phyloP scores from a whole-genome alignment of 2,329 filamentous ascomycete genomes.

The Fusarium sp. region DNA sequence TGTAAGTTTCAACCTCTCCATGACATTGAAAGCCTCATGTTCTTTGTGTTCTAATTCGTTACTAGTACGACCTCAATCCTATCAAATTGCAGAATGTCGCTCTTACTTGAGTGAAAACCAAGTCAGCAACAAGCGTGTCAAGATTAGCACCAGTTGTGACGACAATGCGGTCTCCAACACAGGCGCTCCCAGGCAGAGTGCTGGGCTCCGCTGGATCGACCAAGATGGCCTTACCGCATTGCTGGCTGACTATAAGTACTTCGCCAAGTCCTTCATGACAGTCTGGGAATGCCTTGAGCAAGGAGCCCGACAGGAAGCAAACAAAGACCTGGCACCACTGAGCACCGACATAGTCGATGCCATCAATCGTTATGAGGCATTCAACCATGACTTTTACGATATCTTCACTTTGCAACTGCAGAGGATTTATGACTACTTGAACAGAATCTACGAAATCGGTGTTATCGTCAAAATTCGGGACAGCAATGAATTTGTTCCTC shows the following conservation, averaged over 20 bases:
- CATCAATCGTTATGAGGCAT: conserved; percentile 28
- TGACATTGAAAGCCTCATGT: background rate
- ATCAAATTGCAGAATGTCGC: conserved; percentile 40
- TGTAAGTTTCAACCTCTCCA: conserved; percentile 24
- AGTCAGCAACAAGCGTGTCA: conserved; percentile 44
- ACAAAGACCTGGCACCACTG: conserved; percentile 40
- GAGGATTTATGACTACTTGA: conserved; percentile 34
- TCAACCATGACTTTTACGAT: conserved; percentile 32
- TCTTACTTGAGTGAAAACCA: conserved; percentile 36
- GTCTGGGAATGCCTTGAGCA: conserved; percentile 34
- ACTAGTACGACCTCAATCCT: conserved; percentile 40
- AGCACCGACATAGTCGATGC: conserved; percentile 35
- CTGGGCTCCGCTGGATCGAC: conserved; percentile 43
- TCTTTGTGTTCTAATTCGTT: conserved; percentile 1
- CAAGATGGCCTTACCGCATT: conserved; percentile 35
- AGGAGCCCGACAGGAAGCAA: conserved; percentile 38
- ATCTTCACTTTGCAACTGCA: conserved; percentile 36
- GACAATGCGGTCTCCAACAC: background rate
- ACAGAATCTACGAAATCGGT: conserved; percentile 44
- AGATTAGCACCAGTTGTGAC: conserved; percentile 32
- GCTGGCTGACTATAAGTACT: conserved; percentile 38
- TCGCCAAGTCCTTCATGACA: conserved; percentile 35
- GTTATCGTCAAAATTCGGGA: conserved; percentile 44
- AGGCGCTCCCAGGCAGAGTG: background rate
- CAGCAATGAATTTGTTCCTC: conserved; percentile 38